Evolutionary conservation across 2,329 filamentous ascomycete species (phyloP), one percentile per base, ranked within the genome.

Genomic region (Aspergillus sclerotialis): DNA sequence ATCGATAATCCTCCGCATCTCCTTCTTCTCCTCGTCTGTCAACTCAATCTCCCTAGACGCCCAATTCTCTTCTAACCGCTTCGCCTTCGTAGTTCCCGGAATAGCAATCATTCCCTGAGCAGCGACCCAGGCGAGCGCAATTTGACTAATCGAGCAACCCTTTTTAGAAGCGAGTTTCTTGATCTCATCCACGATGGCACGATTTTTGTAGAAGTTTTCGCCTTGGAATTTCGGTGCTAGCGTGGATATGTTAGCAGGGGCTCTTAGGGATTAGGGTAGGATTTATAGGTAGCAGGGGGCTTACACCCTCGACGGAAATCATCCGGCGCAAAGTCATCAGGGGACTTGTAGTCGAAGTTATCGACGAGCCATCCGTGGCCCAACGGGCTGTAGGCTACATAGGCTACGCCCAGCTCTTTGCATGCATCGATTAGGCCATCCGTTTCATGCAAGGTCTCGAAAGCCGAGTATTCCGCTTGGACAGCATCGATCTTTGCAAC

Each of bases 321-420:
- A 37, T 56, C 43, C 0, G 53, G 47, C 0, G 57, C 49, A 44
- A 75, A 70, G 39, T 74, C 69, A 6, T 69, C 67, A 0, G 67
- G 67, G 0, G 54, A 52, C 32, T 66, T 58, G 45, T 53, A 66
- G 3, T 50, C 36, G 32, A 68, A 69, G 39, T 65, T 46, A 32
- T 69, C 65, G 0, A 68, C 65, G 1, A 70, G 59, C 63, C 65
- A 68, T 10, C 68, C 68, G 23, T 70, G 64, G 1, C 67, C 67
- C 0, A 70, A 46, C 0, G 68, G 68, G 15, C 67, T 68, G 32
- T 66, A 70, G 1, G 68, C 67, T 1, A 70, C 62, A 28, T 60
- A 69, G 0, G 67, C 60, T 0, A 70, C 44, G 1, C 50, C 59
- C 1, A 69, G 43, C 21, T 70, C 65, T 19, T 53, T 60, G 1